Conservation (phyloP, 208 protist genomes). For the Pavlovales sp. region DNA sequence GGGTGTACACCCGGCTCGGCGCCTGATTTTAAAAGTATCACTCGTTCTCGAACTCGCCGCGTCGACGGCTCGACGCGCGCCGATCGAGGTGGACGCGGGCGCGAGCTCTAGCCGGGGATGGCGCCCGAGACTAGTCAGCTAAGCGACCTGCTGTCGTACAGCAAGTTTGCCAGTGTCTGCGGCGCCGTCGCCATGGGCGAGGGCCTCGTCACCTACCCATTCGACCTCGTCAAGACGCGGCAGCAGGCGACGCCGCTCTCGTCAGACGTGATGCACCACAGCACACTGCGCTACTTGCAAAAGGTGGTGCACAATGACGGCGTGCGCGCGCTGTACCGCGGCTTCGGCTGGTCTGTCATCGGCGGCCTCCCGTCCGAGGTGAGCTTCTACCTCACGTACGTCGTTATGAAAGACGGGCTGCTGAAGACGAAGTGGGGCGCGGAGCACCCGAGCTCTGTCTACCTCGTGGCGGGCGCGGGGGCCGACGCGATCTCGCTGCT, state of each 20-base stretch:
- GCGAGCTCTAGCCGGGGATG: too few species aligned
- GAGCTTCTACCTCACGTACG: background rate
- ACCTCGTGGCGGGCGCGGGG: background rate
- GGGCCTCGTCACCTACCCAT: background rate
- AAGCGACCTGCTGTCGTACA: too few species aligned
- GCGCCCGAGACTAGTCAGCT: too few species aligned
- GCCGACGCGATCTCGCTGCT: background rate
- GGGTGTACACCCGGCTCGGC: too few species aligned
- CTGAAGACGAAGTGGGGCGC: background rate
- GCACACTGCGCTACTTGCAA: background rate
- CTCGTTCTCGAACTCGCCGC: too few species aligned
- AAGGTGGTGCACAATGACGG: background rate
- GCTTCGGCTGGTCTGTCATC: constrained; percentile 22
- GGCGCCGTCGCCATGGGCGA: background rate
- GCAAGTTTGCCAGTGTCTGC: too few species aligned
- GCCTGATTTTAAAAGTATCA: too few species aligned
- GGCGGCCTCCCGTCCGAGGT: constrained; percentile 14
- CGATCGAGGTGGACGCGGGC: too few species aligned
- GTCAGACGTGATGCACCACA: background rate
- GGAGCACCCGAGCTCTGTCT: background rate
- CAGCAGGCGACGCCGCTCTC: background rate
- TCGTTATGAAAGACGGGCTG: background rate
- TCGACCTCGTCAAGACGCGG: constrained; percentile 25
- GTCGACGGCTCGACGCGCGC: too few species aligned
- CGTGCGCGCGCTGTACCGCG: constrained; percentile 14